These are phyloP conservation scores for Lachancea waltii DNA, from an alignment of 805 yeast species.

Conservation along the genomic window DNA sequence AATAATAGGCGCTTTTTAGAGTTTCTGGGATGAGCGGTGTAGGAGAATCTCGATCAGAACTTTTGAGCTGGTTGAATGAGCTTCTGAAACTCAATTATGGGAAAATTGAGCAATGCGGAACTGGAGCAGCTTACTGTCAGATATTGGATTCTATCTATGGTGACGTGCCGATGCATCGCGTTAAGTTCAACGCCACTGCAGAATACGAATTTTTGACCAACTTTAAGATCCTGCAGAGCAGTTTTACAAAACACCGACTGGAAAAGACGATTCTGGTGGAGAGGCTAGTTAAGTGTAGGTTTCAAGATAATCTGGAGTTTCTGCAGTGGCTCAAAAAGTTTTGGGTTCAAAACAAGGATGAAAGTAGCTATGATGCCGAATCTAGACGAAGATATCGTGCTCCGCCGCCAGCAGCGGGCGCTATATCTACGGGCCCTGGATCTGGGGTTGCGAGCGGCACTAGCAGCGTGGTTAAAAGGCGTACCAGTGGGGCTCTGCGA, in stretches of 20 bases:
- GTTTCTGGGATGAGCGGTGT: slow-evolving; percentile 24
- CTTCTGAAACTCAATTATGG: slow-evolving; percentile 57
- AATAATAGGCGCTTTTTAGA: neutral
- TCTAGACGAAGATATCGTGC: slow-evolving; percentile 43
- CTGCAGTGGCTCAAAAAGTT: slow-evolving; percentile 83
- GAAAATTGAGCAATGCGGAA: slow-evolving; percentile 89
- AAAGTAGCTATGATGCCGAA: slow-evolving; percentile 63
- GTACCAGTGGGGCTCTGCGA: slow-evolving; percentile 12
- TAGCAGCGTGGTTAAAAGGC: slow-evolving; percentile 22
- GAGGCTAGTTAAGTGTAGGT: slow-evolving; percentile 71
- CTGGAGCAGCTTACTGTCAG: slow-evolving; percentile 94
- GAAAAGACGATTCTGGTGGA: slow-evolving; percentile 77
- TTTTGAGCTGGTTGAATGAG: slow-evolving; percentile 78
- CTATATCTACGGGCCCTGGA: neutral
- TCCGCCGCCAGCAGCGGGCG: slow-evolving; percentile 9
- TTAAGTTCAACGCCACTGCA: slow-evolving; percentile 59
- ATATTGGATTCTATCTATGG: slow-evolving; percentile 77
- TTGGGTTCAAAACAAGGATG: slow-evolving; percentile 74
- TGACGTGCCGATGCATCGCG: slow-evolving; percentile 75
- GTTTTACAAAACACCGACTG: slow-evolving; percentile 65
- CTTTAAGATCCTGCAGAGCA: slow-evolving; percentile 78
- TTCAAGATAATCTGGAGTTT: slow-evolving; percentile 92
- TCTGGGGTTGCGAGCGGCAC: slow-evolving; percentile 1
- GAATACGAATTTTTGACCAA: slow-evolving; percentile 77
- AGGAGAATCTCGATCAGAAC: slow-evolving; percentile 79